Percentiles rank a stretch among this genome's conserved stretches.
Evolutionary conservation across 2,329 filamentous ascomycete genomes (phyloP).

Genomic region (Truncatella angustata): DNA sequence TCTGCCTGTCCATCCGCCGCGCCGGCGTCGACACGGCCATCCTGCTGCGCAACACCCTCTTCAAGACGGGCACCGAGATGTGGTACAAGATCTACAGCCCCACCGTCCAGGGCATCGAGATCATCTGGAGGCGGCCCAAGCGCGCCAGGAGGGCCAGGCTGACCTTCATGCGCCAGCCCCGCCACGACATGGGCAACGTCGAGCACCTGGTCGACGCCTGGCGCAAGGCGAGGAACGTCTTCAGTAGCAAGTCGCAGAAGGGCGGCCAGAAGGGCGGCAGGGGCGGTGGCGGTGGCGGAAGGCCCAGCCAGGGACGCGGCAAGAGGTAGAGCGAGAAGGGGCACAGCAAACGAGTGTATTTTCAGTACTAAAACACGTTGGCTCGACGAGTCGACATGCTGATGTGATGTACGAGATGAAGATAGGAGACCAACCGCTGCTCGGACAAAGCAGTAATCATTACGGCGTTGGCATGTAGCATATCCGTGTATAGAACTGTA

Average conservation of each 20-base stretch:
- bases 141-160: conserved; percentile 82
- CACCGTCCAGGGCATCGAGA: conserved; percentile 85
- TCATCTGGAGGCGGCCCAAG: conserved; percentile 84
- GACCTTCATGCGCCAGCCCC: conserved; percentile 86
- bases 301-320: not conserved
- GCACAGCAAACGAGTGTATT: too few species aligned
- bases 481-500: conserved; percentile 6
- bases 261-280: not conserved
- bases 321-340: not conserved
- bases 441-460: too few species aligned
- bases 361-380: too few species aligned
- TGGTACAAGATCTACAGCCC: conserved; percentile 96
- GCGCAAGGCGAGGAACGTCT: conserved; percentile 38
- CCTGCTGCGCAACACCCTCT: conserved; percentile 80
- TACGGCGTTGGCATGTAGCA: conserved; percentile 4
- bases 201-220: conserved; percentile 73
- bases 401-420: too few species aligned
- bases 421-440: too few species aligned
- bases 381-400: too few species aligned
- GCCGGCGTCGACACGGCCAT: conserved; percentile 88
- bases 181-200: conserved; percentile 84
- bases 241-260: conserved; percentile 23
- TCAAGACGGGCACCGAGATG: conserved; percentile 89
- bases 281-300: not conserved
- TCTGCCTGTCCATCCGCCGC: conserved; percentile 81